Evolutionary conservation across 2,329 filamentous ascomycete species (phyloP).

Genomic region (Lecanoromycetidae sp.): DNA sequence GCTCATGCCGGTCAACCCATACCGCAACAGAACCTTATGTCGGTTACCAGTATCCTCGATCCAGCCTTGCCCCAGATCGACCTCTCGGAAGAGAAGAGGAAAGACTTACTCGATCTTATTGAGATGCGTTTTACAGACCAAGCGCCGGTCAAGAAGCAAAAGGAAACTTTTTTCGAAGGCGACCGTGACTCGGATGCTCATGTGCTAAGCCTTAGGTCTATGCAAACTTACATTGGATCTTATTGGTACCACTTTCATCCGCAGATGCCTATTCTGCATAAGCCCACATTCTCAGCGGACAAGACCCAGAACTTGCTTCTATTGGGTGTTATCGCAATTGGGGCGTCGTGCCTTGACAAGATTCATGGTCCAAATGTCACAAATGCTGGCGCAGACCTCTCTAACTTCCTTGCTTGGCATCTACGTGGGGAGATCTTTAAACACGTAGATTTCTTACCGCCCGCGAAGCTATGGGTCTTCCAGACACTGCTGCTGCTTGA

Average conservation of each 20-base stretch:
- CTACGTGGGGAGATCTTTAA: slow-evolving; percentile 94
- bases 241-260: slow-evolving; percentile 95
- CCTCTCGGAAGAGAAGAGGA: slow-evolving; percentile 77
- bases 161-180: slow-evolving; percentile 59
- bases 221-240: slow-evolving; percentile 85
- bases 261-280: slow-evolving; percentile 87
- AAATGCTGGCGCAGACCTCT: slow-evolving; percentile 65
- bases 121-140: slow-evolving; percentile 65
- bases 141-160: slow-evolving; percentile 59
- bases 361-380: slow-evolving; percentile 62
- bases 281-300: slow-evolving; percentile 82
- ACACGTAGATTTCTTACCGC: slow-evolving; percentile 76
- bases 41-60: slow-evolving; percentile 73
- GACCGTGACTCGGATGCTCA: slow-evolving; percentile 53
- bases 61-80: slow-evolving; percentile 66
- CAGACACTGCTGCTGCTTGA: slow-evolving; percentile 81
- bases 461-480: slow-evolving; percentile 92
- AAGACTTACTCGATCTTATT: slow-evolving; percentile 72
- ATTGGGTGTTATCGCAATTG: slow-evolving; percentile 82
- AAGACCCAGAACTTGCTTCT: slow-evolving; percentile 74
- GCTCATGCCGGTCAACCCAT: slow-evolving; percentile 34
- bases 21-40: slow-evolving; percentile 68
- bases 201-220: slow-evolving; percentile 75
- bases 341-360: slow-evolving; percentile 78
- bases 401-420: slow-evolving; percentile 85